A percentile compares a stretch with the other conserved stretches of the same genome.
Conservation (phyloP, 257 asterid species). For the Nicotiana sylvestris region DNA sequence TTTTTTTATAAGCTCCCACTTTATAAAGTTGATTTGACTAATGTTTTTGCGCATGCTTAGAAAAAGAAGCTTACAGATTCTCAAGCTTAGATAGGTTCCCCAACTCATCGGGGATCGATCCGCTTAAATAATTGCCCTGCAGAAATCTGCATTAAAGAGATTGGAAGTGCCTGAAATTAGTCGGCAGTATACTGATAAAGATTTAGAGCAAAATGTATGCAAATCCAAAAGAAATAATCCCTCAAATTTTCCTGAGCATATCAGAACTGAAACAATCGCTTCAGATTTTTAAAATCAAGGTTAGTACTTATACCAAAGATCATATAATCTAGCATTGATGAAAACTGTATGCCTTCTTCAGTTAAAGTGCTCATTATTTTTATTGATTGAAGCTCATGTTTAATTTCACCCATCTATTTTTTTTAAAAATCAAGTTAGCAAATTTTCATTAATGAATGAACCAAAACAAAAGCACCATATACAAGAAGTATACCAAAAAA, state of each 20-base stretch:
- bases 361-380: background rate
- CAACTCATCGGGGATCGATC: slow-evolving; percentile 66
- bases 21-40: background rate
- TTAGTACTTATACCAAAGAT: background rate
- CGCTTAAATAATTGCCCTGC: slow-evolving; percentile 93
- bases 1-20: background rate
- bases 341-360: background rate
- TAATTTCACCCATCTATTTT: background rate
- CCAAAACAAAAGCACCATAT: no score
- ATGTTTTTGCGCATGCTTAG: background rate
- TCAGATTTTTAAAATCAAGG: background rate
- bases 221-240: background rate
- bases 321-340: background rate
- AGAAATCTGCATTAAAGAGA: slow-evolving; percentile 53
- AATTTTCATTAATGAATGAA: no score
- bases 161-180: background rate
- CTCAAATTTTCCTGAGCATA: background rate
- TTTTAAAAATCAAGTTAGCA: no score
- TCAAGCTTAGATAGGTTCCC: slow-evolving; percentile 77
- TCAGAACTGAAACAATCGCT: background rate
- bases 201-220: background rate
- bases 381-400: background rate
- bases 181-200: background rate
- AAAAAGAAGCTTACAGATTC: slow-evolving; percentile 49
- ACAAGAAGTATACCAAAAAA: no score